Evolutionary conservation across 805 yeast genomes (phyloP).

Genomic region (Allodekkera sacchari): DNA sequence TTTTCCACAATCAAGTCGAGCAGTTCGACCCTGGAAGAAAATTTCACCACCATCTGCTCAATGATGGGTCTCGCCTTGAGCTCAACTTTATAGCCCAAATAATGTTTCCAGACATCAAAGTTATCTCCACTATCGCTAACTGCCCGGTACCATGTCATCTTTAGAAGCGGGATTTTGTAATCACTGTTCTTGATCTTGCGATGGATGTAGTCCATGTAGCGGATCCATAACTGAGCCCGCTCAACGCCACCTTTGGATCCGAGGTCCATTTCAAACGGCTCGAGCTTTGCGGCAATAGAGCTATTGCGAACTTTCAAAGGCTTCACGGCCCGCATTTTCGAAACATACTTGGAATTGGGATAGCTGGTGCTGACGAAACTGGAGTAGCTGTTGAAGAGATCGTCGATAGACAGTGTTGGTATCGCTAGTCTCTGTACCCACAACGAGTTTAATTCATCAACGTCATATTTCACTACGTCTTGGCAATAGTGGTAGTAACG

Average conservation of each 20-base stretch:
- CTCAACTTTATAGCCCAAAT: neutral
- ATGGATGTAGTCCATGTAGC: neutral
- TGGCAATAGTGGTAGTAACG: neutral
- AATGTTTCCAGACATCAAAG: neutral
- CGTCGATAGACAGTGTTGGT: constrained; percentile 1
- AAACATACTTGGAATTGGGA: constrained; percentile 1
- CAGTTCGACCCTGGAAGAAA: too few relatives aligned
- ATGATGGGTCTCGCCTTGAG: neutral
- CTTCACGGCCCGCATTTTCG: neutral
- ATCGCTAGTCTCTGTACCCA: constrained; percentile 1
- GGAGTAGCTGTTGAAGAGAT: neutral
- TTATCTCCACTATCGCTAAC: neutral
- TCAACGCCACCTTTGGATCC: neutral
- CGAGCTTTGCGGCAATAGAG: neutral
- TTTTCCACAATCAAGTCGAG: too few relatives aligned
- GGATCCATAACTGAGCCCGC: constrained; percentile 1
- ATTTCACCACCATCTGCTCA: neutral
- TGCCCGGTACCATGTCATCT: too few relatives aligned
- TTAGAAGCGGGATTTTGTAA: neutral
- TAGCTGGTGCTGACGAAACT: neutral
- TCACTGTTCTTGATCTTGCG: neutral
- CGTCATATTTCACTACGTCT: neutral
- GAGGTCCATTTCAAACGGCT: constrained; percentile 1
- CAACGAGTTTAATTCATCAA: neutral
- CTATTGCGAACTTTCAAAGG: neutral